Percentiles rank a stretch among this genome's conserved stretches.
These are phyloP conservation scores for Globisporangium solare DNA, from an alignment of 352 stramenopile species.

Conservation along the genomic window DNA sequence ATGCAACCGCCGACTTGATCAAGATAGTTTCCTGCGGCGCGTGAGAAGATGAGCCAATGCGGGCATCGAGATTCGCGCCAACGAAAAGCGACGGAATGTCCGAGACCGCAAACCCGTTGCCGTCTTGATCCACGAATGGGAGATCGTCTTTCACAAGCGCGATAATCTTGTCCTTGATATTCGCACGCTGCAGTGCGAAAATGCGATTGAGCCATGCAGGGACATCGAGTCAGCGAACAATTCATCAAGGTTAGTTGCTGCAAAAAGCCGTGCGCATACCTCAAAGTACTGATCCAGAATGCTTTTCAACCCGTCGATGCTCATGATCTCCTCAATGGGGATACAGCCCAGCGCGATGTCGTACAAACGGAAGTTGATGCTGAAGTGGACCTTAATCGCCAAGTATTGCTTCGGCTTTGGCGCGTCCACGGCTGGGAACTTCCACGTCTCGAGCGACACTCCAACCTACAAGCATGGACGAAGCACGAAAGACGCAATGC, in stretches of 20 bases:
- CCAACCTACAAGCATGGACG: constrained; percentile 24
- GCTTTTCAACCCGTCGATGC: constrained; percentile 36
- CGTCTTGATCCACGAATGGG: constrained; percentile 25
- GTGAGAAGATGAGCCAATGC: constrained; percentile 24
- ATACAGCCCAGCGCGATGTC: constrained; percentile 56
- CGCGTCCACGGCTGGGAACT: constrained; percentile 27
- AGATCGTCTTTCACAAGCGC: constrained; percentile 55
- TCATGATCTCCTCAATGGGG: constrained; percentile 31
- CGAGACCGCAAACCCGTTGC: constrained; percentile 19
- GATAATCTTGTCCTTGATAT: constrained; percentile 75
- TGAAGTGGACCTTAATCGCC: constrained; percentile 71
- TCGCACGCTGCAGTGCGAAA: constrained; percentile 23
- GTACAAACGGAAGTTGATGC: constrained; percentile 67
- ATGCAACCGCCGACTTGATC: constrained; percentile 49
- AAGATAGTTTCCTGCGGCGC: constrained; percentile 45
- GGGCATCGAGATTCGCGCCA: constrained; percentile 52
- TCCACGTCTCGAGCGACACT: constrained; percentile 68
- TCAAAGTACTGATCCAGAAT: constrained; percentile 60
- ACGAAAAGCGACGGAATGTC: constrained; percentile 60
- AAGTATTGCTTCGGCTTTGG: constrained; percentile 47
- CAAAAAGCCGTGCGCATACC: constrained; percentile 8
- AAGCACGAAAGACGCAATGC: neutral
- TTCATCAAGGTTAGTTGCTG: too few relatives aligned
- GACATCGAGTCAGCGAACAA: too few relatives aligned
- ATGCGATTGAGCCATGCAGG: neutral